Conservation (phyloP, 1,284 basidiomycete genomes). For the Abortiporus biennis region DNA sequence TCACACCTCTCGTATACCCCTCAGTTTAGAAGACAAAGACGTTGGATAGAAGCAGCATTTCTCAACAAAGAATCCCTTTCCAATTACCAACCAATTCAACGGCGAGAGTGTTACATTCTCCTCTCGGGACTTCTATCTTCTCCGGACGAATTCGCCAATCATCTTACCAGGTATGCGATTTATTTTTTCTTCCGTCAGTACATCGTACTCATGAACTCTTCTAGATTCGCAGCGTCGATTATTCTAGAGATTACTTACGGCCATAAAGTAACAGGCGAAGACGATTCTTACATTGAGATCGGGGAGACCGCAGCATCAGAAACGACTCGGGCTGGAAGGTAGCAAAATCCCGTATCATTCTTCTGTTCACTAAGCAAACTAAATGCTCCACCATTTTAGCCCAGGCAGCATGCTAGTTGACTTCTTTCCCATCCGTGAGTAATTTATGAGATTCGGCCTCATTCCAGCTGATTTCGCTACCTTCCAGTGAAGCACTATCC, state of each 20-base stretch:
- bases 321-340: slow-evolving; percentile 9
- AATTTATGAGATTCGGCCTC: neutral
- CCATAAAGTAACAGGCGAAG: slow-evolving; percentile 16
- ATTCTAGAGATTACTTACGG: slow-evolving; percentile 29
- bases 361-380: neutral
- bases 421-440: slow-evolving; percentile 19
- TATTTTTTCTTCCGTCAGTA: neutral
- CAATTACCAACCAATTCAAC: slow-evolving; percentile 13
- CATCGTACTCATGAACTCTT: neutral
- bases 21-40: slow-evolving; percentile 18
- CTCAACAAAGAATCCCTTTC: slow-evolving; percentile 9
- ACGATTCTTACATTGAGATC: slow-evolving; percentile 19
- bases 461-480: neutral
- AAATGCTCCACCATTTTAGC: neutral
- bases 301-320: slow-evolving; percentile 37
- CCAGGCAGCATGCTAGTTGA: slow-evolving; percentile 15
- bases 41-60: slow-evolving; percentile 18
- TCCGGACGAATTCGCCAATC: slow-evolving; percentile 16
- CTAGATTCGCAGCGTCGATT: slow-evolving; percentile 29
- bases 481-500: slow-evolving; percentile 39
- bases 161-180: slow-evolving; percentile 14
- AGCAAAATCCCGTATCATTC: slow-evolving; percentile 2
- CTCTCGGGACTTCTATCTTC: slow-evolving; percentile 14
- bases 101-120: slow-evolving; percentile 11
- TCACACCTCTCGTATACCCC: slow-evolving; percentile 14